These are phyloP conservation scores for Aspergillus neotritici DNA, from an alignment of 2,329 filamentous ascomycete species.

Conservation along the genomic window DNA sequence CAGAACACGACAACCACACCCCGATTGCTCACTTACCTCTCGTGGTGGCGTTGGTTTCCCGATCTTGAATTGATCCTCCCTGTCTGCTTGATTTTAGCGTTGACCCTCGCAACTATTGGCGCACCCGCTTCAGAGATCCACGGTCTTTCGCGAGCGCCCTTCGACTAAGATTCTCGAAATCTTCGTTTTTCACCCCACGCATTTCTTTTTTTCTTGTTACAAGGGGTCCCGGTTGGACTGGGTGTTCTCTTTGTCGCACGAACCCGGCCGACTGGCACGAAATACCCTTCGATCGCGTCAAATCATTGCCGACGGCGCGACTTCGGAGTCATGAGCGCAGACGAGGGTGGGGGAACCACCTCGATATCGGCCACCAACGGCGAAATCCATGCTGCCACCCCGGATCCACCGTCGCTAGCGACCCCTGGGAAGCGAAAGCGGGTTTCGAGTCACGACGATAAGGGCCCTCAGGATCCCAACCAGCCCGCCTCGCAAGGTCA, in stretches of 20 bases:
- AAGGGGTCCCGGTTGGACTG: no score
- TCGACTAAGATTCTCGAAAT: constrained; percentile 5
- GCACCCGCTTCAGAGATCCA: constrained; percentile 22
- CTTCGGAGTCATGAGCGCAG: constrained; percentile 32
- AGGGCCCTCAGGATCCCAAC: constrained; percentile 20
- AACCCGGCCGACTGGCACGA: neutral
- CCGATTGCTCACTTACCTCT: neutral
- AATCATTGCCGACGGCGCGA: constrained; percentile 20
- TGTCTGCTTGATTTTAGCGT: constrained; percentile 16
- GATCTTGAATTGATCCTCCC: constrained; percentile 17
- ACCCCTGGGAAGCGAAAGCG: constrained; percentile 42
- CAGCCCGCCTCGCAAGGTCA: constrained; percentile 20
- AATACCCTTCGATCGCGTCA: constrained; percentile 13
- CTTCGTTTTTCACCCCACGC: constrained; percentile 1
- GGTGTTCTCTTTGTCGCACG: no score
- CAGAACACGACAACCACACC: neutral
- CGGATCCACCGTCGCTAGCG: constrained; percentile 25
- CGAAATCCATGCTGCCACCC: constrained; percentile 24
- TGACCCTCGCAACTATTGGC: constrained; percentile 25
- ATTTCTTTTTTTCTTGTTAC: constrained; percentile 1
- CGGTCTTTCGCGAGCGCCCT: constrained; percentile 14
- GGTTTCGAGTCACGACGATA: constrained; percentile 29
- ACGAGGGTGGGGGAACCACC: constrained; percentile 28
- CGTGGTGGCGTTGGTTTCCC: constrained; percentile 13
- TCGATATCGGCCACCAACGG: constrained; percentile 32